Conservation (phyloP, 768 basidiomycete species). For the Lentinula sp. region DNA sequence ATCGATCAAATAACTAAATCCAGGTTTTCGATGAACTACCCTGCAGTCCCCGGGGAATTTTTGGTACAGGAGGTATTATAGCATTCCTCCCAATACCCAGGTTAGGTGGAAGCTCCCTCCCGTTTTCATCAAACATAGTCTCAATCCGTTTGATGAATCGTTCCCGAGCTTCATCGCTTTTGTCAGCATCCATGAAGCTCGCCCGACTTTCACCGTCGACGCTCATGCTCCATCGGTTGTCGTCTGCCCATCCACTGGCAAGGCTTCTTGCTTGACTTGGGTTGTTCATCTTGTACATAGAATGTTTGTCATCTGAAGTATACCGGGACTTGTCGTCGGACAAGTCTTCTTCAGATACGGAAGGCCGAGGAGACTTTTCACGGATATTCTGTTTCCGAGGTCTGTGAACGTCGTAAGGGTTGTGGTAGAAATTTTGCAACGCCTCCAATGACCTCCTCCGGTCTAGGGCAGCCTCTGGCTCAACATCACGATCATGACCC, state of each 20-base stretch:
- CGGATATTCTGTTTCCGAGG: slow-evolving; percentile 10
- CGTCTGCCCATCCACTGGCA: slow-evolving; percentile 19
- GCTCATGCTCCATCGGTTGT: slow-evolving; percentile 38
- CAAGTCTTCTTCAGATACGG: slow-evolving; percentile 12
- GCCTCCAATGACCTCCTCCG: slow-evolving; percentile 23
- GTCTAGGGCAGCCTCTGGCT: slow-evolving; percentile 18
- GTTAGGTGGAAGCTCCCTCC: slow-evolving; percentile 21
- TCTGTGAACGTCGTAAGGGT: neutral
- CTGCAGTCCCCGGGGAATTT: slow-evolving; percentile 20
- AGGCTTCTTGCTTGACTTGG: slow-evolving; percentile 6
- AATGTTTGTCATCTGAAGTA: slow-evolving; percentile 19
- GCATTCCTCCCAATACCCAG: slow-evolving; percentile 12
- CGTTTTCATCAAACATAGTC: slow-evolving; percentile 40
- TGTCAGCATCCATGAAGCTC: slow-evolving; percentile 47
- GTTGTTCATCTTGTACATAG: slow-evolving; percentile 20
- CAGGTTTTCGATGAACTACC: neutral
- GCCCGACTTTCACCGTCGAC: slow-evolving; percentile 35
- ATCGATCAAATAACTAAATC: neutral
- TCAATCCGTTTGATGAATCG: slow-evolving; percentile 47
- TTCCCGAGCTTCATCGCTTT: slow-evolving; percentile 43
- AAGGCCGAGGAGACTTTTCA: slow-evolving; percentile 7
- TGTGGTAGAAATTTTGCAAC: slow-evolving; percentile 5
- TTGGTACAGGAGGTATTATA: slow-evolving; percentile 38
- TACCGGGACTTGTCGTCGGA: slow-evolving; percentile 17
- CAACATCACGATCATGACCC: slow-evolving; percentile 1